phyloP scores from a whole-genome alignment of 495 filamentous ascomycete genomes.

The Rostrohypoxylon terebratum region DNA sequence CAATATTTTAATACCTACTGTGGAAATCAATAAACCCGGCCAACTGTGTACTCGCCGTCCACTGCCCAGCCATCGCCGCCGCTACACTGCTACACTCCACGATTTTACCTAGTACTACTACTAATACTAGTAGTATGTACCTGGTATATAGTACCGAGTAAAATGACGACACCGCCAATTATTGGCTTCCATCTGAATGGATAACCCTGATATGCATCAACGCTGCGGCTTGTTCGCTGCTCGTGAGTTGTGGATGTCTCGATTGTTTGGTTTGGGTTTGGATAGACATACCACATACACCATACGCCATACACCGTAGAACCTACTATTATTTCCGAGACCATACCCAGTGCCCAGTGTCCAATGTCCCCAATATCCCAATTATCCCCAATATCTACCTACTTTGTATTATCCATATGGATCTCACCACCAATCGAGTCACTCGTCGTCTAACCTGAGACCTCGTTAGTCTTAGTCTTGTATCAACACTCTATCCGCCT shows the following conservation, averaged over 20 bases:
- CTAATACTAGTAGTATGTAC: constrained; percentile 1
- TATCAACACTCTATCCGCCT: constrained; percentile 19
- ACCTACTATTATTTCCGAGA: constrained; percentile 41
- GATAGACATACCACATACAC: constrained; percentile 13
- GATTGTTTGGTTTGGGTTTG: constrained; percentile 21
- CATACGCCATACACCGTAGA: no score
- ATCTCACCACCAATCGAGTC: constrained; percentile 16
- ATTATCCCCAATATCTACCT: no score
- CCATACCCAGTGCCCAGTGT: constrained; percentile 8
- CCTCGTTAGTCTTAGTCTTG: constrained; percentile 29
- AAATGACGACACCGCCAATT: constrained; percentile 30
- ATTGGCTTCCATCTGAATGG: constrained; percentile 36
- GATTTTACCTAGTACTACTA: constrained; percentile 12
- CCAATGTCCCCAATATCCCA: no score
- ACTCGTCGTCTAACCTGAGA: constrained; percentile 11
- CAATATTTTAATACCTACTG: no score
- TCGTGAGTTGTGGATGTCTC: constrained; percentile 18
- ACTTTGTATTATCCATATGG: no score
- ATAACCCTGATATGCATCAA: constrained; percentile 32
- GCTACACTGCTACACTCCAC: constrained; percentile 13
- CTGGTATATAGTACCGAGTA: constrained; percentile 7
- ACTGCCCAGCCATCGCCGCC: no score
- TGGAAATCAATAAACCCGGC: no score
- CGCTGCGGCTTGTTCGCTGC: constrained; percentile 10
- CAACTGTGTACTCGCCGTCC: no score